A percentile compares a stretch with the other conserved stretches of the same genome.
Conservation (phyloP, 108 stramenopile species). For the Chaetoceros muelleri region DNA sequence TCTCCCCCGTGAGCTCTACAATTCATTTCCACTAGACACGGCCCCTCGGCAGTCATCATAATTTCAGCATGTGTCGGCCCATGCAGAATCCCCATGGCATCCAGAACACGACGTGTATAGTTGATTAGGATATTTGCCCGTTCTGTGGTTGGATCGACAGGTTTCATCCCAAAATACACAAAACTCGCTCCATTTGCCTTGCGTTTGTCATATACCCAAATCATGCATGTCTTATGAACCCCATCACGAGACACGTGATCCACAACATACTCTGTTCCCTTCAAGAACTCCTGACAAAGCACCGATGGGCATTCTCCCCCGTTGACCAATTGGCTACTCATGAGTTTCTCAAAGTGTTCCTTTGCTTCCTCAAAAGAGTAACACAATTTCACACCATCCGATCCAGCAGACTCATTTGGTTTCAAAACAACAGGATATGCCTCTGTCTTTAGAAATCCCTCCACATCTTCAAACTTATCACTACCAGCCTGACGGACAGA, state of each 20-base stretch:
- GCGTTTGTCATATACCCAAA: slow-evolving; percentile 91
- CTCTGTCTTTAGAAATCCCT: slow-evolving; percentile 51
- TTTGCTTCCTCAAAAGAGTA: slow-evolving; percentile 36
- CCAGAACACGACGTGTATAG: slow-evolving; percentile 42
- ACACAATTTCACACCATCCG: slow-evolving; percentile 41
- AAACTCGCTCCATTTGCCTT: slow-evolving; percentile 69
- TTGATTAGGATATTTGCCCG: slow-evolving; percentile 37
- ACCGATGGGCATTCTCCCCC: slow-evolving; percentile 8
- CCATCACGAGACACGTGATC: slow-evolving; percentile 67
- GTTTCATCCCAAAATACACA: slow-evolving; percentile 68
- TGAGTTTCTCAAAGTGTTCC: slow-evolving; percentile 33
- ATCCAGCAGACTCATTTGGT: slow-evolving; percentile 88
- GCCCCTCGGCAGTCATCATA: slow-evolving; percentile 68
- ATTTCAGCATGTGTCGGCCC: slow-evolving; percentile 68
- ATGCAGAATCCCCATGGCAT: slow-evolving; percentile 25
- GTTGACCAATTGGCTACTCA: slow-evolving; percentile 29
- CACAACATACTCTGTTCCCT: slow-evolving; percentile 61
- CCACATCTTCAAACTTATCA: slow-evolving; percentile 48
- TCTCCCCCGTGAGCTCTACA: slow-evolving; percentile 92
- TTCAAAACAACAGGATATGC: slow-evolving; percentile 78
- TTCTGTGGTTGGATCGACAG: slow-evolving; percentile 13
- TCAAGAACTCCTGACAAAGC: slow-evolving; percentile 44
- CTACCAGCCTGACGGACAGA: slow-evolving; percentile 78
- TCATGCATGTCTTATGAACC: slow-evolving; percentile 66
- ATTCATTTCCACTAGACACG: slow-evolving; percentile 92